Percentiles rank a stretch among this genome's conserved stretches.
These are phyloP conservation scores for Colletotrichum tropicale DNA, from an alignment of 2,329 filamentous ascomycete species.

Conservation along the genomic window DNA sequence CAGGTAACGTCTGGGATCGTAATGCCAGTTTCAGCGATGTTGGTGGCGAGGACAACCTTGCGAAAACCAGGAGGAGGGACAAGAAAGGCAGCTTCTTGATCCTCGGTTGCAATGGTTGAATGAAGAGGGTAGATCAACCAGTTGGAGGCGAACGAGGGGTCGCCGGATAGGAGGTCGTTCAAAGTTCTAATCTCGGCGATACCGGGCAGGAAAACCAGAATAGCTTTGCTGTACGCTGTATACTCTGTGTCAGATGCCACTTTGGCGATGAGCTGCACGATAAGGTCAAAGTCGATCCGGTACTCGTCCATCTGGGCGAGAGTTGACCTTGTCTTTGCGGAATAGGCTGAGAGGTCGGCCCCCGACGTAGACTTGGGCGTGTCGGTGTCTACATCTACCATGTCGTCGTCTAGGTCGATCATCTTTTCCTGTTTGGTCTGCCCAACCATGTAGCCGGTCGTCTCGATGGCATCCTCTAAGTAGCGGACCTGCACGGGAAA, in stretches of 20 bases:
- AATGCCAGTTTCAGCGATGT: conserved; percentile 98
- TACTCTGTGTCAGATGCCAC: conserved; percentile 74
- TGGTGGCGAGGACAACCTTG: conserved; percentile 96
- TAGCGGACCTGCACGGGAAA: conserved; percentile 90
- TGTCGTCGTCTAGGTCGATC: conserved; percentile 68
- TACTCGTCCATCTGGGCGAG: conserved; percentile 87
- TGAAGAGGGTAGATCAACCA: conserved; percentile 93
- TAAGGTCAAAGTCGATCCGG: conserved; percentile 86
- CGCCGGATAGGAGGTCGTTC: conserved; percentile 82
- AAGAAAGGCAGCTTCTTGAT: conserved; percentile 92
- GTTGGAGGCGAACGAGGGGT: conserved; percentile 73
- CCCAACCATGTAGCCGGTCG: conserved; percentile 73
- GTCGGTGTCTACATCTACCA: conserved; percentile 52
- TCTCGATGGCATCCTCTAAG: conserved; percentile 89
- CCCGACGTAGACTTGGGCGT: conserved; percentile 49
- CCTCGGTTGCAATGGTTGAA: conserved; percentile 93
- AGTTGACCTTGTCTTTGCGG: conserved; percentile 73
- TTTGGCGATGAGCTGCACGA: conserved; percentile 78
- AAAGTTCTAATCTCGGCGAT: conserved; percentile 90
- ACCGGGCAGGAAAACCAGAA: conserved; percentile 93
- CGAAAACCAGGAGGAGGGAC: conserved; percentile 80
- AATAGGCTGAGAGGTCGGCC: conserved; percentile 73
- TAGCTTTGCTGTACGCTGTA: conserved; percentile 79
- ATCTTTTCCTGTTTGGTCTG: conserved; percentile 53
- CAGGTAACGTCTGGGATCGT: conserved; percentile 98